These are phyloP conservation scores for Corylus americana DNA, from an alignment of 306 rosid genomes.

Conservation along the genomic window DNA sequence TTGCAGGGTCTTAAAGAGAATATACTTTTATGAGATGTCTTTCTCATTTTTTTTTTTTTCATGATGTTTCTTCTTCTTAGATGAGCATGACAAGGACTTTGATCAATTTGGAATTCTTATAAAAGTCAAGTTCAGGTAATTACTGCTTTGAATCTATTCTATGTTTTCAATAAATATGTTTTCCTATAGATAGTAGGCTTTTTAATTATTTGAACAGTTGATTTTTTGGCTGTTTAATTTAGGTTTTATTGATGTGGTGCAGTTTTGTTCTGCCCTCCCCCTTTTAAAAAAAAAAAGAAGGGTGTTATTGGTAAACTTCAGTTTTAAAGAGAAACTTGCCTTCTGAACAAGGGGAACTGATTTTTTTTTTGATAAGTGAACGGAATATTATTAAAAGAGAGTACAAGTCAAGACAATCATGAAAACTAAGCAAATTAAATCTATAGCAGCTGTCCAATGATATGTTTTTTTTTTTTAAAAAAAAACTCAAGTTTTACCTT, in stretches of 20 bases:
- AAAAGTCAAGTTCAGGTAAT: constrained; percentile 97
- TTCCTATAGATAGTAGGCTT: constrained; percentile 9
- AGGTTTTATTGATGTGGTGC: too few species aligned
- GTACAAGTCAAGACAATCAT: neutral
- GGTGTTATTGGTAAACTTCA: neutral
- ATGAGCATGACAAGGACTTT: constrained; percentile 81
- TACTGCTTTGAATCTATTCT: constrained; percentile 11
- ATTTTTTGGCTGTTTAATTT: neutral
- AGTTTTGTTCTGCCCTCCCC: too few species aligned
- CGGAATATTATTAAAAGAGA: too few species aligned
- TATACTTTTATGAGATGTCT: constrained; percentile 18
- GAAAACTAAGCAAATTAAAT: too few species aligned
- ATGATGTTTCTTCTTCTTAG: constrained; percentile 50
- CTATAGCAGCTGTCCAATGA: too few species aligned
- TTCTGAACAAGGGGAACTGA: constrained; percentile 2
- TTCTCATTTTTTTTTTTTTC: constrained; percentile 30
- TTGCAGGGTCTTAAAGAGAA: constrained; percentile 15
- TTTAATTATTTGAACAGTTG: neutral
- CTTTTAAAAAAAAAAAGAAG: neutral
- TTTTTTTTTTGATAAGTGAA: too few species aligned
- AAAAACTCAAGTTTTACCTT: too few species aligned
- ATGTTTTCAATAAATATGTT: constrained; percentile 3
- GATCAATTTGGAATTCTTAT: constrained; percentile 83
- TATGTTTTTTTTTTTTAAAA: too few species aligned
- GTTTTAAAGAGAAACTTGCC: neutral